phyloP scores from a whole-genome alignment of 345 rosid species.

The Populus euphratica region DNA sequence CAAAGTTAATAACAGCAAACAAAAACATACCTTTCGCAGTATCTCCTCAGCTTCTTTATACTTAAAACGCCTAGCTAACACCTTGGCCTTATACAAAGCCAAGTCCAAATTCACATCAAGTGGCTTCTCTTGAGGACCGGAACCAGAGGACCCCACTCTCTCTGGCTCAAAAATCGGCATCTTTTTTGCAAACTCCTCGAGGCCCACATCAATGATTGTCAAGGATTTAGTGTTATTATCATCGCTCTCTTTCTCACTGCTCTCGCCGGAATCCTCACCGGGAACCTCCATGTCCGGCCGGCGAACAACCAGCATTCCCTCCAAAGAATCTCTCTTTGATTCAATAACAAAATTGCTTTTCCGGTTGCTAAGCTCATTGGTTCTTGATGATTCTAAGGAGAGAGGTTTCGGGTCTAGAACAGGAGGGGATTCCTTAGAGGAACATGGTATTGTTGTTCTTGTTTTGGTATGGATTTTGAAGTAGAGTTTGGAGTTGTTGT shows the following conservation, averaged over 20 bases:
- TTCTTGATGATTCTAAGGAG: not conserved
- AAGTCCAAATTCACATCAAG: constrained; percentile 74
- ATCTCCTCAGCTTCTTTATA: constrained; percentile 65
- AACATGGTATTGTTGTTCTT: constrained; percentile 19
- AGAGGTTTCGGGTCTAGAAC: constrained; percentile 36
- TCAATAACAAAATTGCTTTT: not conserved
- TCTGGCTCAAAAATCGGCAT: constrained; percentile 87
- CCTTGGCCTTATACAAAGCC: constrained; percentile 78
- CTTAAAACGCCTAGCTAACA: constrained; percentile 47
- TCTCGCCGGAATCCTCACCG: constrained; percentile 40
- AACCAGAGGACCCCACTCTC: constrained; percentile 39
- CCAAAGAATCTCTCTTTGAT: constrained; percentile 22
- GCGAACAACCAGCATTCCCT: constrained; percentile 52
- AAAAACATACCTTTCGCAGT: constrained; percentile 60
- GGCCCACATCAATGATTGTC: constrained; percentile 51
- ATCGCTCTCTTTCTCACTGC: constrained; percentile 2
- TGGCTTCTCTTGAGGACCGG: constrained; percentile 46
- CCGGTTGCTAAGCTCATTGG: not conserved
- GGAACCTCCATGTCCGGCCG: constrained; percentile 61
- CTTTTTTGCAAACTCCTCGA: constrained; percentile 70
- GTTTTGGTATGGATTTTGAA: constrained; percentile 31
- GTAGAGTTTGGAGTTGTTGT: constrained; percentile 17
- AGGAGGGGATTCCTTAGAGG: constrained; percentile 22
- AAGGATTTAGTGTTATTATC: constrained; percentile 31
- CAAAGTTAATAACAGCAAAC: not conserved